A percentile compares a stretch with the other conserved stretches of the same genome.
phyloP scores from a whole-genome alignment of 257 asterid species.

The Capsicum pubescens region DNA sequence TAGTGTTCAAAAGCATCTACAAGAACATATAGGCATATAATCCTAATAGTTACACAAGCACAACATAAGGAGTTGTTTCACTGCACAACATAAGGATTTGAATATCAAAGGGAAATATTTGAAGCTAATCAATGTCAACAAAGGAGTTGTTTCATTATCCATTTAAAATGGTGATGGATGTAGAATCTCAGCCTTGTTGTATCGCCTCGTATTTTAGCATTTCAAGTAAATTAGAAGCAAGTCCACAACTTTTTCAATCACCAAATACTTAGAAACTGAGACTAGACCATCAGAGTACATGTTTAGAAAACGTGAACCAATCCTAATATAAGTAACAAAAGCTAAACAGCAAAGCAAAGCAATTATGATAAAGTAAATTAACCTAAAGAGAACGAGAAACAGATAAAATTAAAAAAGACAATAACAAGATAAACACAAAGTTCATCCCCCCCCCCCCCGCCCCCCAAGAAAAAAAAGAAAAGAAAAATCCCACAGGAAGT shows the following conservation, averaged over 20 bases:
- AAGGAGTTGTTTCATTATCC: not conserved
- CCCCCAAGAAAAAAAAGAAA: not conserved
- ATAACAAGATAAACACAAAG: not conserved
- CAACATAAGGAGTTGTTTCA: not conserved
- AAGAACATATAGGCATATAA: constrained; percentile 1
- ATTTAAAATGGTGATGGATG: not conserved
- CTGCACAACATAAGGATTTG: not conserved
- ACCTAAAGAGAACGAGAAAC: not conserved
- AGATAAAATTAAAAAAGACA: not conserved
- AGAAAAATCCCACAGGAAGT: not conserved
- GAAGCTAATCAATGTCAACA: too few species aligned
- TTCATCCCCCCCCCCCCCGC: not conserved
- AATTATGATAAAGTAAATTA: not conserved
- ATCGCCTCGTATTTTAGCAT: not conserved
- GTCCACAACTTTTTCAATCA: not conserved
- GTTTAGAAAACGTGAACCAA: not conserved
- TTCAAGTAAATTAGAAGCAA: not conserved
- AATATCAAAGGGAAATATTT: too few species aligned
- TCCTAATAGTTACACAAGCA: constrained; percentile 16
- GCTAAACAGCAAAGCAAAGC: not conserved
- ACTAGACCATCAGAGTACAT: not conserved
- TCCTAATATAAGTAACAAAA: not conserved
- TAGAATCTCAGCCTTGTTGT: not conserved
- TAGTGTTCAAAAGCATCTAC: not conserved
- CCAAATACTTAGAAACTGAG: not conserved